A percentile compares a stretch with the other conserved stretches of the same genome.
phyloP scores from a whole-genome alignment of 2,329 filamentous ascomycete species.

The Arthrobotrys musiformis region DNA sequence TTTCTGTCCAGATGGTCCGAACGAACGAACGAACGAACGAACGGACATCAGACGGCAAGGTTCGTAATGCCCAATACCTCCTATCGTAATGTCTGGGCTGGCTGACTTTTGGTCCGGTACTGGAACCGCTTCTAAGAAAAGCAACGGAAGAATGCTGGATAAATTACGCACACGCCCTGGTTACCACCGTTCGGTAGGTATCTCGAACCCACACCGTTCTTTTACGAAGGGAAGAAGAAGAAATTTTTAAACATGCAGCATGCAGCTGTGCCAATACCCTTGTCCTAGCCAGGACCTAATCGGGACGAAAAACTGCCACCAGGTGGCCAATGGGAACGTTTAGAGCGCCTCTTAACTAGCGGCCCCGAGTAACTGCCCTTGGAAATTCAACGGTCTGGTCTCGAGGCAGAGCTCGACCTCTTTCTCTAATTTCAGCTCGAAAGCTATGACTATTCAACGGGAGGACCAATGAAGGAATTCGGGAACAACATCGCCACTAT shows the following conservation, averaged over 20 bases:
- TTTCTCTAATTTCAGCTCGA: not conserved
- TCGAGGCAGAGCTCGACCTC: slow-evolving; percentile 8
- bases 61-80: too few relatives aligned
- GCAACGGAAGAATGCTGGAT: slow-evolving; percentile 56
- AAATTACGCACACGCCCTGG: slow-evolving; percentile 47
- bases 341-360: slow-evolving; percentile 20
- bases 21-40: not conserved
- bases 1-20: slow-evolving; percentile 16
- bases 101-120: too few relatives aligned
- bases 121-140: slow-evolving; percentile 51
- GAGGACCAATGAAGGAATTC: not conserved
- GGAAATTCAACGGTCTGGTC: slow-evolving; percentile 19
- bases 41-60: slow-evolving; percentile 24
- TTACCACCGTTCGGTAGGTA: slow-evolving; percentile 23
- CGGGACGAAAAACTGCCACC: slow-evolving; percentile 27
- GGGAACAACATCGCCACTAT: not conserved
- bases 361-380: slow-evolving; percentile 6
- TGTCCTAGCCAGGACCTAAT: slow-evolving; percentile 41
- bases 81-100: too few relatives aligned
- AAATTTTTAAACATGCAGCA: slow-evolving; percentile 54
- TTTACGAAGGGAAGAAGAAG: slow-evolving; percentile 20
- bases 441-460: not conserved
- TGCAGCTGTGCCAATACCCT: slow-evolving; percentile 20
- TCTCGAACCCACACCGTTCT: not conserved
- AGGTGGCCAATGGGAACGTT: slow-evolving; percentile 51